These are phyloP conservation scores for Diplodia intermedia DNA, from an alignment of 2,329 filamentous ascomycete genomes.

Conservation along the genomic window DNA sequence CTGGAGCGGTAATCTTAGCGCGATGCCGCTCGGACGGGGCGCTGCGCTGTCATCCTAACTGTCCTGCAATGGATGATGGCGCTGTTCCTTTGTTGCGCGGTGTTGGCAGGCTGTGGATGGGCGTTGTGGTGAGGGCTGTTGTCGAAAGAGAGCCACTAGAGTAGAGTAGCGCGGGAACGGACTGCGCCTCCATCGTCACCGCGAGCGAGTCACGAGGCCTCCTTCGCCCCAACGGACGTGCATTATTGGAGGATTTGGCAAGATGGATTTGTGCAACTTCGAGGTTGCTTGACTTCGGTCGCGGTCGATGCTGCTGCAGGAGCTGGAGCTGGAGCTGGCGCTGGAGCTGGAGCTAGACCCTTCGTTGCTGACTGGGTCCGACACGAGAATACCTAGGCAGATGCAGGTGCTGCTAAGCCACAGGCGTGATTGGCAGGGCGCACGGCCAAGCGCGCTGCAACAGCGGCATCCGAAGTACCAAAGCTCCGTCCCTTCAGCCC, in stretches of 20 bases:
- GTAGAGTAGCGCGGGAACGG: neutral
- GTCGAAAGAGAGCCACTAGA: neutral
- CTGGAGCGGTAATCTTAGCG: neutral
- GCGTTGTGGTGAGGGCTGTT: neutral
- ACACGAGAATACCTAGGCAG: neutral
- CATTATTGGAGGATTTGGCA: neutral
- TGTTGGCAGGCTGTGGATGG: no score
- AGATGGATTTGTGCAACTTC: neutral
- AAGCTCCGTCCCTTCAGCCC: neutral
- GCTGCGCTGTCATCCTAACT: neutral
- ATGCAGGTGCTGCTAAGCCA: neutral
- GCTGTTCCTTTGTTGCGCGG: neutral
- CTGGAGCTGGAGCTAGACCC: no score
- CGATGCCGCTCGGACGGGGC: neutral
- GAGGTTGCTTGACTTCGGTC: no score
- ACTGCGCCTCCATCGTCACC: slow-evolving; percentile 20
- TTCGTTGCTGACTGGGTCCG: neutral
- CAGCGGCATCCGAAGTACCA: neutral
- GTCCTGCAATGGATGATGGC: neutral
- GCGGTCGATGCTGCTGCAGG: no score
- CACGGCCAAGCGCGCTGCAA: neutral
- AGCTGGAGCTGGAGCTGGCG: no score
- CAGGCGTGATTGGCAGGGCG: neutral
- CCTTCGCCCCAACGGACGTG: neutral
- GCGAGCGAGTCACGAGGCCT: slow-evolving; percentile 10